phyloP scores from a whole-genome alignment of 2,329 filamentous ascomycete species.

The Tolypocladium ophioglossoides region DNA sequence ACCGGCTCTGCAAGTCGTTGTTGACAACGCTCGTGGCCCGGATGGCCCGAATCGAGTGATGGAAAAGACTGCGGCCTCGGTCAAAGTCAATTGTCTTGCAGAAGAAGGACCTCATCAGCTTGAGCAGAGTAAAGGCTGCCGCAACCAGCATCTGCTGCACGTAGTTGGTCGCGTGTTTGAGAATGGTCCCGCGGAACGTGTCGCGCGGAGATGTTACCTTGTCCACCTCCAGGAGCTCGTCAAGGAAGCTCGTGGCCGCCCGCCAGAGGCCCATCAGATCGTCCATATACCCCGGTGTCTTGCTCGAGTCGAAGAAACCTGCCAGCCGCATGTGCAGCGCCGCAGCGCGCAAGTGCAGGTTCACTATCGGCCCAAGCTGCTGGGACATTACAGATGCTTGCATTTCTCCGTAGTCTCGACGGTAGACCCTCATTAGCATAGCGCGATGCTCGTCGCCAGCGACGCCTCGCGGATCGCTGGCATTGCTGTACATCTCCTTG shows the following conservation, averaged over 20 bases:
- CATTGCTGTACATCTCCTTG: slow-evolving; percentile 70
- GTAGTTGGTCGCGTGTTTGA: slow-evolving; percentile 63
- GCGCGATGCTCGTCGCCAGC: slow-evolving; percentile 57
- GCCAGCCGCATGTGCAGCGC: slow-evolving; percentile 66
- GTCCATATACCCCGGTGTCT: slow-evolving; percentile 59
- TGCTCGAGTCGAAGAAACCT: slow-evolving; percentile 71
- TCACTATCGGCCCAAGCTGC: slow-evolving; percentile 45
- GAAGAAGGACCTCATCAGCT: slow-evolving; percentile 70
- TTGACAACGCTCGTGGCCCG: slow-evolving; percentile 63
- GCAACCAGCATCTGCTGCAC: slow-evolving; percentile 81
- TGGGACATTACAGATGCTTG: slow-evolving; percentile 50
- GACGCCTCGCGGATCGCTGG: slow-evolving; percentile 59
- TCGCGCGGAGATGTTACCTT: slow-evolving; percentile 36
- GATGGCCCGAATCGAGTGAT: slow-evolving; percentile 59
- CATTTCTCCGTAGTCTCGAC: slow-evolving; percentile 53
- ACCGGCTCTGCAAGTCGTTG: slow-evolving; percentile 69
- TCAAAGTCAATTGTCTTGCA: slow-evolving; percentile 60
- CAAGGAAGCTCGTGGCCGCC: slow-evolving; percentile 58
- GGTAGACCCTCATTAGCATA: slow-evolving; percentile 56
- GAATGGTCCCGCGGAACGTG: slow-evolving; percentile 38
- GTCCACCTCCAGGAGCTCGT: slow-evolving; percentile 47
- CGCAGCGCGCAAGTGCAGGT: slow-evolving; percentile 61
- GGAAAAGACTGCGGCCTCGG: slow-evolving; percentile 57
- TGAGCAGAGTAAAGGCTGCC: slow-evolving; percentile 65
- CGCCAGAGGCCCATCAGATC: slow-evolving; percentile 69